Percentiles rank a stretch among this genome's conserved stretches.
These are phyloP conservation scores for Fusarium annulatum DNA, from an alignment of 2,329 filamentous ascomycete species.

Conservation along the genomic window DNA sequence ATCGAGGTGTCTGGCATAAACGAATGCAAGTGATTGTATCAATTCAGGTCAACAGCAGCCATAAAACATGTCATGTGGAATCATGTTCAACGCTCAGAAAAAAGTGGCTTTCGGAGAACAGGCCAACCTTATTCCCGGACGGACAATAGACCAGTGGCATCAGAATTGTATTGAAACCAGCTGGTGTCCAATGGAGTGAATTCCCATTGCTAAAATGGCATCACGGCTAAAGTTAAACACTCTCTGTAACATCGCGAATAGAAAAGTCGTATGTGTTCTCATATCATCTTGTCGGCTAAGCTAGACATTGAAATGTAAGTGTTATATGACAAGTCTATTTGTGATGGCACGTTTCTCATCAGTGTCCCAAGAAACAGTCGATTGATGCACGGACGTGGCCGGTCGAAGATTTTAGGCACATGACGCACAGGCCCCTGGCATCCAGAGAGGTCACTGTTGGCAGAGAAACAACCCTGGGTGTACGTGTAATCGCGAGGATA, in stretches of 20 bases:
- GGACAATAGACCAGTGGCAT: background rate
- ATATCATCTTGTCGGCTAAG: slow-evolving; percentile 27
- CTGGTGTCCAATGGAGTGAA: background rate
- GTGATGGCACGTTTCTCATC: slow-evolving; percentile 32
- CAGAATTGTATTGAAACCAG: background rate
- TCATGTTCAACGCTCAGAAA: background rate
- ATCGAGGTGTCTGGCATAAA: background rate
- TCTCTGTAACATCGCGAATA: background rate
- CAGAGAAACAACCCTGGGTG: slow-evolving; percentile 26
- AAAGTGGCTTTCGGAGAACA: background rate
- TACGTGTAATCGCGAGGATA: slow-evolving; percentile 16
- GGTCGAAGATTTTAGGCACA: slow-evolving; percentile 33
- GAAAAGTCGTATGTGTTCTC: slow-evolving; percentile 8
- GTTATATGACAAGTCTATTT: slow-evolving; percentile 36
- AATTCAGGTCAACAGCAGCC: background rate
- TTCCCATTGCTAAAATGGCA: slow-evolving; percentile 18
- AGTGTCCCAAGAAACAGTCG: slow-evolving; percentile 37
- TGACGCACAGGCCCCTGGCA: slow-evolving; percentile 34
- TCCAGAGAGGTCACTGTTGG: slow-evolving; percentile 30
- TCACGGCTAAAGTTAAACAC: background rate
- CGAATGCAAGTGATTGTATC: background rate
- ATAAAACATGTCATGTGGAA: slow-evolving; percentile 1
- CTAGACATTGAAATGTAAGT: background rate
- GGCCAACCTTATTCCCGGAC: slow-evolving; percentile 6
- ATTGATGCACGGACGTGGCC: slow-evolving; percentile 43